Base-by-base conservation (phyloP, 305 asterid genomes). In the Fraxinus velutina region DNA sequence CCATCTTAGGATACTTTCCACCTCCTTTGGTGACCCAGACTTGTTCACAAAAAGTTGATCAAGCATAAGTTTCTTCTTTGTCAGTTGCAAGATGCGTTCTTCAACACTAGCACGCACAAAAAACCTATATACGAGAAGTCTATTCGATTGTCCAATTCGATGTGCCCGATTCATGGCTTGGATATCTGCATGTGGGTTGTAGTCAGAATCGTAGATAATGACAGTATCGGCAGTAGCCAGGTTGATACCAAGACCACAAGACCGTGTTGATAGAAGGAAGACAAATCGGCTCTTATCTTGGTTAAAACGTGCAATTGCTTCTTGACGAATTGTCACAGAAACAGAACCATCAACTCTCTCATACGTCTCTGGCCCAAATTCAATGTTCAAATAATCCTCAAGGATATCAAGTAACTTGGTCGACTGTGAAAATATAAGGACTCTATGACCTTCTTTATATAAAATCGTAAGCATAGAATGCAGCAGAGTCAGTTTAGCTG, bases 271-370 rank as follows among this genome's bases (percentile, higher is more conserved):
- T 57, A 96, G 88, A 39, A 96, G 90, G 92, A 96, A 96, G 24
- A 96, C 97, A 81, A 96, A 96, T 60, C 98, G 97, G 83, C 93
- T 93, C 88, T 86, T 90, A 83, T 94, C 99, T 90, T 96, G 98
- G 88, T 96, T 94, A 81, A 96, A 96, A 52, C 98, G 97, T 78
- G 95, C 89, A 84, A 96, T 96, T 77, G 99, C 97, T 62, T 92
- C 85, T 87, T 94, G 98, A 52, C 99, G 90, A 70, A 93, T 96
- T 29, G 92, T 86, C 78, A 94, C 98, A 60, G 97, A 84, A 83
- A 96, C 98, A 80, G 99, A 94, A 37, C 99, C 99, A 86, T 96
- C 99, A 80, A 96, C 98, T 88, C 99, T 94, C 90, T 96, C 99
- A 75, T 86, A 94, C 42, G 98, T 90, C 89, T 91, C 90, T 12